phyloP scores from a whole-genome alignment of 768 basidiomycete species.

The Russula vinacea region DNA sequence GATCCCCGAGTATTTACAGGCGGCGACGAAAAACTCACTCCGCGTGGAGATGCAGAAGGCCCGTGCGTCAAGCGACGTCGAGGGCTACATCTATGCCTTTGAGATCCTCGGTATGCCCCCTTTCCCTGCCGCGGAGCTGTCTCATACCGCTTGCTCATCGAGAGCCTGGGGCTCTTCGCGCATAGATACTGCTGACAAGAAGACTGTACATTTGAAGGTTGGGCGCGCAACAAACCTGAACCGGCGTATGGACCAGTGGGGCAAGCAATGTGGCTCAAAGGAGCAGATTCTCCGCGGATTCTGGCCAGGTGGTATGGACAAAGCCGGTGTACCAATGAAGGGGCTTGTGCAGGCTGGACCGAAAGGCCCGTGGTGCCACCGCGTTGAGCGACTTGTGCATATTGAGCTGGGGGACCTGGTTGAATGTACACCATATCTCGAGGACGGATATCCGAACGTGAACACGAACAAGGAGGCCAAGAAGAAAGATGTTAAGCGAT shows the following conservation, averaged over 20 bases:
- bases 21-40: conserved; percentile 57
- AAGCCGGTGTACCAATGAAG: conserved; percentile 48
- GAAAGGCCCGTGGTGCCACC: conserved; percentile 64
- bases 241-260: conserved; percentile 75
- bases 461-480: conserved; percentile 37
- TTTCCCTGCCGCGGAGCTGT: not conserved
- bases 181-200: conserved; percentile 38
- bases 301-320: conserved; percentile 58
- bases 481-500: conserved; percentile 34
- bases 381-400: conserved; percentile 75
- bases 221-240: conserved; percentile 72
- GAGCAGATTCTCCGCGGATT: conserved; percentile 70
- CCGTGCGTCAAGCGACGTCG: conserved; percentile 53
- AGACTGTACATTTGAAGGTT: conserved; percentile 66
- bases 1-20: conserved; percentile 63
- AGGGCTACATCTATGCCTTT: conserved; percentile 80
- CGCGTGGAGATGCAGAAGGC: conserved; percentile 54
- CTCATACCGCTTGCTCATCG: conserved; percentile 1
- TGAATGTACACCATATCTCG: conserved; percentile 56
- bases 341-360: conserved; percentile 59
- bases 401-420: conserved; percentile 73
- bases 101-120: conserved; percentile 63
- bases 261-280: conserved; percentile 75
- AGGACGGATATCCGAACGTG: conserved; percentile 45
- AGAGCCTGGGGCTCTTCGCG: not conserved